These are phyloP conservation scores for Aureobasidium namibiae DNA, from an alignment of 2,329 filamentous ascomycete genomes.

Conservation along the genomic window DNA sequence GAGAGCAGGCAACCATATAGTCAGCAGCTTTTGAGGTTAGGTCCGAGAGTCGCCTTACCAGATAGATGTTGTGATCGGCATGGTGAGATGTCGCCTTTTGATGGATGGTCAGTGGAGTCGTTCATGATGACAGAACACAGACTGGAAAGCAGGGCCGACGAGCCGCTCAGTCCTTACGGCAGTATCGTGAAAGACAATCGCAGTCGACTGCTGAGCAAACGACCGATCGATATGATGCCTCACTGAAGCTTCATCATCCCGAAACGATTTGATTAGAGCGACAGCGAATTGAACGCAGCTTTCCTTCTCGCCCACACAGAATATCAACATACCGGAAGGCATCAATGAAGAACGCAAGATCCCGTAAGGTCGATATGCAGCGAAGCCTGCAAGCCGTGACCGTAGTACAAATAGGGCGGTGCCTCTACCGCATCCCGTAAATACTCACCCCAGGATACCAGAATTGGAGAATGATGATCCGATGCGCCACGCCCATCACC, in stretches of 20 bases:
- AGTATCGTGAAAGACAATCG: background rate
- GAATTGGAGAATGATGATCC: conserved; percentile 1
- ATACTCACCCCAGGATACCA: background rate
- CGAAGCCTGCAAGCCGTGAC: background rate
- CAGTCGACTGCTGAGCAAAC: background rate
- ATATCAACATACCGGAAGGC: background rate
- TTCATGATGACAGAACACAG: no score
- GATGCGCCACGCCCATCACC: background rate
- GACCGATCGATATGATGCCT: background rate
- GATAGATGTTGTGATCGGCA: background rate
- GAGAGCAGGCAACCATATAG: background rate
- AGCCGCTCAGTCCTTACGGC: background rate
- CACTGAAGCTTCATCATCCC: background rate
- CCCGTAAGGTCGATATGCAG: background rate
- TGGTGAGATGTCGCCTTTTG: no score
- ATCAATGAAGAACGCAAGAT: background rate
- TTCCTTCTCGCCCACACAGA: background rate
- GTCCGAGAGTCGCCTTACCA: no score
- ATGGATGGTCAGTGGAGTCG: no score
- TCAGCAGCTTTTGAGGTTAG: background rate
- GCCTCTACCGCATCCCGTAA: background rate
- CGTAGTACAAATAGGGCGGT: background rate
- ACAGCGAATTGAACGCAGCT: no score
- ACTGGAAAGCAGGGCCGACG: background rate
- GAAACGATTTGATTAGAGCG: background rate